A percentile compares a stretch with the other conserved stretches of the same genome.
These are phyloP conservation scores for Spencermartinsiella europaea DNA, from an alignment of 805 yeast species.

Conservation along the genomic window DNA sequence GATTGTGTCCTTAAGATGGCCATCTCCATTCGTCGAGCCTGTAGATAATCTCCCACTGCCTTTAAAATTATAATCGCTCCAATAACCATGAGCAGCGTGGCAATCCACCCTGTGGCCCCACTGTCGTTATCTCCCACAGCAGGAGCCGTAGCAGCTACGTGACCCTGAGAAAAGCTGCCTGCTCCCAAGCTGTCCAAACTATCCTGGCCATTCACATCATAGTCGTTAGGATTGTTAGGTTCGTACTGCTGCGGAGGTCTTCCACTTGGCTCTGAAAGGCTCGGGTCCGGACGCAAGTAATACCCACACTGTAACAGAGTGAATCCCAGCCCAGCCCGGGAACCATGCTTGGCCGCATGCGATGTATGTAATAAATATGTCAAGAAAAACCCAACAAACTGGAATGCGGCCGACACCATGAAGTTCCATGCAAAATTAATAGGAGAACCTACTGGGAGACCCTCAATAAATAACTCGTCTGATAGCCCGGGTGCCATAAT, in stretches of 20 bases:
- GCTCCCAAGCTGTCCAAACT: slow-evolving; percentile 1
- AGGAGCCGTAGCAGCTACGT: slow-evolving; percentile 21
- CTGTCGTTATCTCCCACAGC: slow-evolving; percentile 7
- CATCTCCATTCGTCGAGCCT: slow-evolving; percentile 73
- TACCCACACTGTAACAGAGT: slow-evolving; percentile 72
- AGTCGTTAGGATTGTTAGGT: slow-evolving; percentile 55
- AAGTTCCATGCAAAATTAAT: slow-evolving; percentile 87
- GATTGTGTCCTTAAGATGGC: slow-evolving; percentile 38
- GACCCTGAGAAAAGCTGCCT: slow-evolving; percentile 22
- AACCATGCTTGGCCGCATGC: slow-evolving; percentile 95
- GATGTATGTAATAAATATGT: slow-evolving; percentile 91
- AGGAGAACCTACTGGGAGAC: slow-evolving; percentile 91
- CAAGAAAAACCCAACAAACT: slow-evolving; percentile 84
- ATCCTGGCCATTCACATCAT: slow-evolving; percentile 34
- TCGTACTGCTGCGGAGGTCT: slow-evolving; percentile 37
- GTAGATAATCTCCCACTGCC: slow-evolving; percentile 64
- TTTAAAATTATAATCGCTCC: slow-evolving; percentile 64
- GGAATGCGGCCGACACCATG: slow-evolving; percentile 85
- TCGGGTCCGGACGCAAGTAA: slow-evolving; percentile 36
- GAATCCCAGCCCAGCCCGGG: slow-evolving; percentile 84
- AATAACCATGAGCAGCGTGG: slow-evolving; percentile 57
- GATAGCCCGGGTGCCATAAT: slow-evolving; percentile 67
- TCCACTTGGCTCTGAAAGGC: slow-evolving; percentile 15
- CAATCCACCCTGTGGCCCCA: slow-evolving; percentile 38
- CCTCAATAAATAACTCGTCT: slow-evolving; percentile 91